Evolutionary conservation across 2,329 filamentous ascomycete genomes (phyloP).

Genomic region (Sclerotinia trifoliorum): DNA sequence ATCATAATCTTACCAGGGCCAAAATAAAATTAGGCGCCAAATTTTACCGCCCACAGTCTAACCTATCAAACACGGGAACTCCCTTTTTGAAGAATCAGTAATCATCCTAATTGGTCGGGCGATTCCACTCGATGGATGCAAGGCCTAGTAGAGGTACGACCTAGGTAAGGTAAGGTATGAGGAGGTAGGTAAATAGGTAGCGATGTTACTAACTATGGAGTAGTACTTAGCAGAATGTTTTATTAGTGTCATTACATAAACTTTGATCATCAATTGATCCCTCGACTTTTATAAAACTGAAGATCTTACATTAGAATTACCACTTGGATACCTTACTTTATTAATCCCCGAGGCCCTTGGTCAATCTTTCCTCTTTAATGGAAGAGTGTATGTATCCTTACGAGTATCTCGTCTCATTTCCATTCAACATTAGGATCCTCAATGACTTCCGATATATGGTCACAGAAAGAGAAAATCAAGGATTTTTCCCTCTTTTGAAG

Average conservation of each 20-base stretch:
- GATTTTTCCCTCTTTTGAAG: neutral
- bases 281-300: neutral
- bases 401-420: neutral
- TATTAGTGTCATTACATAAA: no score
- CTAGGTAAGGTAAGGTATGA: no score
- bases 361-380: neutral
- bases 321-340: neutral
- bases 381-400: neutral
- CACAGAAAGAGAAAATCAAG: neutral
- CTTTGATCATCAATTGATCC: neutral
- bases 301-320: no score
- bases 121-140: neutral
- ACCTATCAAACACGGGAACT: constrained; percentile 17
- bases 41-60: constrained; percentile 16
- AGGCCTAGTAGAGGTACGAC: neutral
- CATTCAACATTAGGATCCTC: neutral
- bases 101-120: constrained; percentile 4
- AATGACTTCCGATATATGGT: neutral
- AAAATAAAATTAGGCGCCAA: constrained; percentile 22
- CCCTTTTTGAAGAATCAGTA: neutral
- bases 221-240: neutral
- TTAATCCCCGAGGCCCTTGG: neutral
- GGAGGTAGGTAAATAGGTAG: no score
- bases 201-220: no score
- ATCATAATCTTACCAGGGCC: neutral